Evolutionary conservation across 1,139 yeast species (phyloP), one percentile per base, ranked within the genome.

Genomic region (Kodamaea sp.): DNA sequence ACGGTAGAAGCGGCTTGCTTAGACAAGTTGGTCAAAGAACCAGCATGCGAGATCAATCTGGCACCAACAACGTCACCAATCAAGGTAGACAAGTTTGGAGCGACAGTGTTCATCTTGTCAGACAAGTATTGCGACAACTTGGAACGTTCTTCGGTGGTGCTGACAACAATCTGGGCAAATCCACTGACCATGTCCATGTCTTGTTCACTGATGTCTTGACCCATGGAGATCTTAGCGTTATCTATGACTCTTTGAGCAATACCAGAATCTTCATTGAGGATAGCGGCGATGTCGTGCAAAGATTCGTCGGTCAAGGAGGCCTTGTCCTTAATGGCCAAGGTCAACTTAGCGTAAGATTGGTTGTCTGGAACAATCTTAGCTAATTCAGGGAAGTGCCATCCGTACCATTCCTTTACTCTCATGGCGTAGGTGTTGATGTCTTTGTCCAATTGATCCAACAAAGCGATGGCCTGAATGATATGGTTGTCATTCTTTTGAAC

Each of bases 361-460:
- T 90, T 90, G 71, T 92, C 98, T 51, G 88, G 83, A 45, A 89
- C 92, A 63, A 92, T 78, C 71, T 88, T 89, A 53, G 97, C 96
- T 73, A 92, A 80, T 72, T 92, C 98, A 19, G 99, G 99, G 81
- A 92, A 94, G 66, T 92, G 99, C 99, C 99, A 92, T 48, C 98
- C 97, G 70, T 94, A 92, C 99, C 99, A 92, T 73, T 92, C 99
- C 73, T 90, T 90, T 61, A 81, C 79, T 73, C 99, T 83, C 99
- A 92, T 92, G 50, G 97, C 92, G 57, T 87, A 92, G 34, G 97
- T 94, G 73, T 92, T 92, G 56, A 92, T 78, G 63, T 94, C 98
- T 71, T 92, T 92, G 71, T 92, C 98, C 57, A 92, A 79, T 62
- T 94, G 96, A 58, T 92, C 99, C 58, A 92, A 77, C 48, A 94